These are phyloP conservation scores for Astraeus odoratus DNA, from an alignment of 768 basidiomycete species.

Conservation along the genomic window DNA sequence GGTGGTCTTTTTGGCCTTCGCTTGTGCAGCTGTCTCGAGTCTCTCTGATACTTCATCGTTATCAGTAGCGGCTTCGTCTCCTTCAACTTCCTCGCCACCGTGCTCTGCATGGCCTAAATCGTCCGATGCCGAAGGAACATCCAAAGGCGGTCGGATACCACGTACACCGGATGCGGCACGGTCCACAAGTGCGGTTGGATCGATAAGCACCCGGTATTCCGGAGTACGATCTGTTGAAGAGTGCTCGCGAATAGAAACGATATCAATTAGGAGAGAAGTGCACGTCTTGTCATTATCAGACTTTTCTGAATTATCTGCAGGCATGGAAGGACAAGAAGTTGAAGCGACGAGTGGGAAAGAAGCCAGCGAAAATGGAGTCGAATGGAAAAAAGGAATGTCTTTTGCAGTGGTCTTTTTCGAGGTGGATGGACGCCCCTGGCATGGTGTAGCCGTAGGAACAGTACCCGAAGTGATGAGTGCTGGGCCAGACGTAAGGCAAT, in stretches of 20 bases:
- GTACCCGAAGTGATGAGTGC: not conserved
- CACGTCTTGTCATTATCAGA: conserved; percentile 26
- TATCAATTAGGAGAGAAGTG: conserved; percentile 52
- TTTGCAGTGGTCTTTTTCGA: conserved; percentile 9
- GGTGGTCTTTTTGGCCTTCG: conserved; percentile 21
- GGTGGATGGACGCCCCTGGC: conserved; percentile 8
- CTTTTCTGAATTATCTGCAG: conserved; percentile 17
- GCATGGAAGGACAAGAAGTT: not conserved
- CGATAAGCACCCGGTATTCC: conserved; percentile 78
- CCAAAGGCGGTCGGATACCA: conserved; percentile 46
- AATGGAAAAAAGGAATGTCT: conserved; percentile 11
- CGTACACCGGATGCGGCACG: conserved; percentile 61
- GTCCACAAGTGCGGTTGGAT: conserved; percentile 57
- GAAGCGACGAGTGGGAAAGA: not conserved
- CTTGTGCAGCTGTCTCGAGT: conserved; percentile 21
- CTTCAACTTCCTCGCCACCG: conserved; percentile 39
- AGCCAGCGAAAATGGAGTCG: conserved; percentile 6
- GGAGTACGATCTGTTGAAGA: conserved; percentile 61
- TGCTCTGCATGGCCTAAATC: conserved; percentile 44
- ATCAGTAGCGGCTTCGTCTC: conserved; percentile 26
- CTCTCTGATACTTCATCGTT: conserved; percentile 12
- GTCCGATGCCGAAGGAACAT: conserved; percentile 35
- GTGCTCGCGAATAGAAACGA: conserved; percentile 61
- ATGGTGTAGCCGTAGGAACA: not conserved
- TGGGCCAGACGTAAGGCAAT: not conserved